Conservation (phyloP, 345 rosid genomes). For the Populus tremula region DNA sequence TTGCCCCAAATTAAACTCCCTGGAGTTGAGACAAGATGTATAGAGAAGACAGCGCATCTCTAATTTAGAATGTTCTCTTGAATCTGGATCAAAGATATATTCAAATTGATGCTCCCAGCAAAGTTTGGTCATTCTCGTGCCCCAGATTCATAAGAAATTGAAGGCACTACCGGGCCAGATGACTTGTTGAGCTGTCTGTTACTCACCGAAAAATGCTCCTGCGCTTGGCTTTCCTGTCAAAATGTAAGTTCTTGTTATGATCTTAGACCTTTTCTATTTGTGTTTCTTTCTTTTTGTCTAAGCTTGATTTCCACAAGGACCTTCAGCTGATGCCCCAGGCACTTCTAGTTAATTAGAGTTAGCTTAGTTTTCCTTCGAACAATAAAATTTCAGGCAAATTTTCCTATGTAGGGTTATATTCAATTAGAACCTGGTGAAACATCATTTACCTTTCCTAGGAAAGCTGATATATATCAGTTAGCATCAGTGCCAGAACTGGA, state of each 20-base stretch:
- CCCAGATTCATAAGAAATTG: not conserved
- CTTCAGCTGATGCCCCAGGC: not conserved
- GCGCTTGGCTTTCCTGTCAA: not conserved
- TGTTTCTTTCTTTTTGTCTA: not conserved
- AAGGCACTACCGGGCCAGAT: not conserved
- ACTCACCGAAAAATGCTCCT: not conserved
- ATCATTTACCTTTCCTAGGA: no score
- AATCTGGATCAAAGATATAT: not conserved
- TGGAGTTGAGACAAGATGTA: not conserved
- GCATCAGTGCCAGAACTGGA: no score
- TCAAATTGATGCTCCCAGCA: not conserved
- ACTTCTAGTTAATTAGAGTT: not conserved
- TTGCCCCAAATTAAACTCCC: not conserved
- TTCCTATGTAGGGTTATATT: not conserved
- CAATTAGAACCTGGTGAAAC: no score
- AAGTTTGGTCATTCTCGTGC: not conserved
- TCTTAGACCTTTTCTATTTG: not conserved
- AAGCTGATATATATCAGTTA: no score
- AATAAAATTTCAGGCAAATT: not conserved
- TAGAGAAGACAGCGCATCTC: not conserved
- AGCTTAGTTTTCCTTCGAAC: not conserved
- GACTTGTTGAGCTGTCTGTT: not conserved
- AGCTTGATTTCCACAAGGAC: not conserved
- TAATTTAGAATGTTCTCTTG: not conserved
- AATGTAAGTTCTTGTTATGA: not conserved